phyloP scores from a whole-genome alignment of 2,329 filamentous ascomycete genomes.

The Diaporthe vaccinii region DNA sequence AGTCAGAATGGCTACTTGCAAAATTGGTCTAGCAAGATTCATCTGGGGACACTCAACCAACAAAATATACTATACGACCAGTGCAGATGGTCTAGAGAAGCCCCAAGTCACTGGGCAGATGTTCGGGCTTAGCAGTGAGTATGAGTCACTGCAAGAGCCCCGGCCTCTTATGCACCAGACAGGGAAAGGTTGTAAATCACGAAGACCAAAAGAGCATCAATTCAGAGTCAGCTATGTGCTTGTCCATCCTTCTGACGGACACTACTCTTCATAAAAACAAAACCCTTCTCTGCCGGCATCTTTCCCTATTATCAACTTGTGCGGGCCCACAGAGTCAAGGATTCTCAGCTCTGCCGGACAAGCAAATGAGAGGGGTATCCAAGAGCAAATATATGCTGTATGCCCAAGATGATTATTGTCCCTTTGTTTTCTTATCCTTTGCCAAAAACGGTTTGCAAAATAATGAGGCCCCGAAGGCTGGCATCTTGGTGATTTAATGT shows the following conservation, averaged over 20 bases:
- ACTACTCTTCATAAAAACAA: no score
- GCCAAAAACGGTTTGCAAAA: background rate
- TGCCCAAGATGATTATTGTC: background rate
- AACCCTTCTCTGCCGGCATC: background rate
- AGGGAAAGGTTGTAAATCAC: background rate
- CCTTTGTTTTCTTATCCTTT: background rate
- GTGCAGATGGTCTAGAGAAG: background rate
- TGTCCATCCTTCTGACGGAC: no score
- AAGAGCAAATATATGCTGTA: background rate
- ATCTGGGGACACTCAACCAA: background rate
- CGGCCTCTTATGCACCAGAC: background rate
- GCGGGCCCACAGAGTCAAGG: background rate
- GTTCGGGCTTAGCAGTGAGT: no score
- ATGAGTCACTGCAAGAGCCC: background rate
- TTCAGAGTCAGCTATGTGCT: background rate
- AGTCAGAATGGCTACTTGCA: no score
- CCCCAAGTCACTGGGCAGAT: background rate
- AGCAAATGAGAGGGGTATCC: background rate
- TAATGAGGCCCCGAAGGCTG: background rate
- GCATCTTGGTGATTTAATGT: background rate
- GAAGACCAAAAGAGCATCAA: background rate
- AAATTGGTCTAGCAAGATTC: no score
- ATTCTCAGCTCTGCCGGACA: background rate
- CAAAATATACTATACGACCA: background rate
- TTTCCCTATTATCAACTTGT: background rate